Percentiles rank a stretch among this genome's conserved stretches.
Evolutionary conservation across 1,284 basidiomycete species (phyloP).

Genomic region (Leccinum griseonigrum): DNA sequence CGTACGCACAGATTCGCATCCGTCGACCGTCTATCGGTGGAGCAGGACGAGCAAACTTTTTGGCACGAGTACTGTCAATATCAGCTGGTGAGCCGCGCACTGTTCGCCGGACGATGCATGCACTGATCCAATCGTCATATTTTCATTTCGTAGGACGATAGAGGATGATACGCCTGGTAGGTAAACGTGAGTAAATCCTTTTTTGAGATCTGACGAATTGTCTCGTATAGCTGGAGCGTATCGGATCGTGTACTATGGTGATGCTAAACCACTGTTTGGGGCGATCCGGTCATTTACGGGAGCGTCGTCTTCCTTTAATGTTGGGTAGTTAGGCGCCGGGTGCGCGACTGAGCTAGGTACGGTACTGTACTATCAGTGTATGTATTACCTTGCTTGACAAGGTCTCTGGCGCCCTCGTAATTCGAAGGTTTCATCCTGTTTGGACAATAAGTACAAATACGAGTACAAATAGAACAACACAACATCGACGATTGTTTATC

Average conservation of each 20-base stretch:
- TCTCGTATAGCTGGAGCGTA: slow-evolving; percentile 57
- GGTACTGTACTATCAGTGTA: background rate
- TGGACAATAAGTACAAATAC: background rate
- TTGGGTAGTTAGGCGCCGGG: slow-evolving; percentile 29
- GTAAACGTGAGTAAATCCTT: background rate
- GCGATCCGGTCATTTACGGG: slow-evolving; percentile 61
- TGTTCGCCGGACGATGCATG: background rate
- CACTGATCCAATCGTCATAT: background rate
- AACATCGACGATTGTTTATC: background rate
- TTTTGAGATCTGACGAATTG: background rate
- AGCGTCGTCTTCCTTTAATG: slow-evolving; percentile 58
- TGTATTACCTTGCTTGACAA: background rate
- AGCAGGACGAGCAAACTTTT: slow-evolving; percentile 53
- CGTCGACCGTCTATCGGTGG: slow-evolving; percentile 76
- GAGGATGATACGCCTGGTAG: slow-evolving; percentile 49
- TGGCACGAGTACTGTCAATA: slow-evolving; percentile 60
- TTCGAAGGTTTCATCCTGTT: background rate
- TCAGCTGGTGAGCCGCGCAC: slow-evolving; percentile 52
- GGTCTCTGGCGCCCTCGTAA: background rate
- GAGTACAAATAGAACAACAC: background rate
- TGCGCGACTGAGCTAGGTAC: background rate
- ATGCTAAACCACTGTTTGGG: slow-evolving; percentile 66
- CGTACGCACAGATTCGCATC: slow-evolving; percentile 75
- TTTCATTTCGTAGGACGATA: slow-evolving; percentile 50
- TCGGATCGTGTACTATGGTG: slow-evolving; percentile 70